Percentiles rank a stretch among this genome's conserved stretches.
These are phyloP conservation scores for Aquilaria malaccensis DNA, from an alignment of 345 rosid species.

Conservation along the genomic window DNA sequence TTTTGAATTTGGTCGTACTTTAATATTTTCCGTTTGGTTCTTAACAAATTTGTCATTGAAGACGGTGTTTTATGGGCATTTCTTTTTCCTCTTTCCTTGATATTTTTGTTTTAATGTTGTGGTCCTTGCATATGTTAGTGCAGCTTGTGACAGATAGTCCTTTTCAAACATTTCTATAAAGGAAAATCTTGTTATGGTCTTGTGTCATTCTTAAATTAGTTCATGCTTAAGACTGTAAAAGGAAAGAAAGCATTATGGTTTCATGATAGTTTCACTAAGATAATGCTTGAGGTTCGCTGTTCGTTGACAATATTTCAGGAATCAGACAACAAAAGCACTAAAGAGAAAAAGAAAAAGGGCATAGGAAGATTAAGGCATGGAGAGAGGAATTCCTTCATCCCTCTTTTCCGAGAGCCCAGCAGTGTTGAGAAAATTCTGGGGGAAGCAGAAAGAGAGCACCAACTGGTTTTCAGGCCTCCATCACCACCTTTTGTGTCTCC, in stretches of 20 bases:
- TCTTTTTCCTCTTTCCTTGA: background rate
- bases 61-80: background rate
- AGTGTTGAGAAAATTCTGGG: slow-evolving; percentile 88
- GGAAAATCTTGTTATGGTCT: background rate
- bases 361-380: slow-evolving; percentile 48
- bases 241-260: background rate
- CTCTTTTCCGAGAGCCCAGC: slow-evolving; percentile 75
- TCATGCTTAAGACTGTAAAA: background rate
- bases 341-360: slow-evolving; percentile 72
- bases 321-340: slow-evolving; percentile 36
- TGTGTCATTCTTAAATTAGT: background rate
- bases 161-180: background rate
- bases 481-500: slow-evolving; percentile 42
- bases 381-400: slow-evolving; percentile 76
- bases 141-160: too few relatives aligned
- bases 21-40: background rate
- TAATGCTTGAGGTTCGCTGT: slow-evolving; percentile 7
- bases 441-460: slow-evolving; percentile 89
- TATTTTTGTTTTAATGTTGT: background rate
- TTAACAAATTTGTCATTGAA: background rate
- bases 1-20: background rate
- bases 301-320: slow-evolving; percentile 34
- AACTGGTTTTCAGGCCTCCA: slow-evolving; percentile 66
- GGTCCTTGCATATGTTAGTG: too few relatives aligned
- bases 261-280: background rate